Evolutionary conservation across 495 filamentous ascomycete species (phyloP), one percentile per base, ranked within the genome.

Genomic region (Corynascus novoguineensis): DNA sequence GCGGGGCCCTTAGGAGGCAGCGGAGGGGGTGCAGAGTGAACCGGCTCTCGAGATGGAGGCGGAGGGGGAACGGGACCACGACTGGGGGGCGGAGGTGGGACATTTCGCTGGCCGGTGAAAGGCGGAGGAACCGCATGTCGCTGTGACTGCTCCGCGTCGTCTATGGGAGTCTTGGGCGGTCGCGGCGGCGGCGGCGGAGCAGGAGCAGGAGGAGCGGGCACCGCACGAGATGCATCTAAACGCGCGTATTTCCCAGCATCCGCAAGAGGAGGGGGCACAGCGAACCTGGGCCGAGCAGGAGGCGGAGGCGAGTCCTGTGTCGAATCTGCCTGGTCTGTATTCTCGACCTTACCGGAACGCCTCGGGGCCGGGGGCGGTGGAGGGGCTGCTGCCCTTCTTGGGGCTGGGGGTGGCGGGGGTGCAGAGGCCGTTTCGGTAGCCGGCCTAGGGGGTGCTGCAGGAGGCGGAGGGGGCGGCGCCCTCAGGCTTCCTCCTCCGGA

Each of bases 171-270:
- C 71, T 97, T 97, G 2, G 92, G 88, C 35, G 92, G 91, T 61
- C 89, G 78, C 8, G 91, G 91, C 19, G 91, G 91, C 32, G 91
- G 90, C 4, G 89, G 87, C 17, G 92, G 89, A 2, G 85, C 90
- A 21, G 86, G 76, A 38, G 80, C 81, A 19, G 86, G 76, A 49
- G 80, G 79, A 21, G 81, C 71, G 14, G 82, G 71, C 11, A 86
- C 86, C 25, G 73, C 57, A 38, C 86, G 82, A 54, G 84, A 76
- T 37, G 78, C 75, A 31, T 81, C 81, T 17, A 73, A 70, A 32
- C 78, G 78, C 19, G 76, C 71, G 63, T 84, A 92, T 69, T 88
- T 92, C 5, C 92, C 92, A 38, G 92, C 92, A 68, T 93, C 89
- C 55, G 88, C 81, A 46, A 96, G 70, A 19, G 92, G 88, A 59